Base-by-base conservation (phyloP, 163 green algal species). In the Chlorella variabilis region DNA sequence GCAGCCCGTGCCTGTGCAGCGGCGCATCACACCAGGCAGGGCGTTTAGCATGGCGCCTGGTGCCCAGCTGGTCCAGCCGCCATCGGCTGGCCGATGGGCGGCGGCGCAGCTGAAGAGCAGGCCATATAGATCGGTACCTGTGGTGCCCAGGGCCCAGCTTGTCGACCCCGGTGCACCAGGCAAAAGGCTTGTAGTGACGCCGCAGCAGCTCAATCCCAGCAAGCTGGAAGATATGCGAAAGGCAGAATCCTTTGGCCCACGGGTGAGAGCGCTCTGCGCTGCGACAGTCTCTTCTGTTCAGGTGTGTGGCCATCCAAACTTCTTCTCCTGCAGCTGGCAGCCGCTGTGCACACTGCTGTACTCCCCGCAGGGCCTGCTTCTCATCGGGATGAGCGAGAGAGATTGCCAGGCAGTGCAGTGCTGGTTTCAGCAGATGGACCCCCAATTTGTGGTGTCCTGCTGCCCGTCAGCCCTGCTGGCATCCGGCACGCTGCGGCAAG, bases 401-500 rank as follows among this genome's bases (percentile, higher is more conserved):
- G 74, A 79, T 27, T 78, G 65, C 54, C 20, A 18, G 20, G 41
- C 54, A 0, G 42, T 86, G 18, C 36, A 31, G 9, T 3, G 15
- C 38, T 86, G 81, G 81, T 79, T 86, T 31, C 15, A 54, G 1
- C 27, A 49, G 8, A 86, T 86, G 81, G 81, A 81, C 31, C 74
- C 81, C 0, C 74, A 65, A 25, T 75, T 84, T 62, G 38, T 56
- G 15, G 69, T 80, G 1, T 29, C 63, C 15, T 56, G 31, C 63
- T 82, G 76, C 63, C 63, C 76, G 0, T n/a, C 76, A 25, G 48
- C 45, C 15, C 61, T 82, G 63, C 63, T 76, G 76, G 33, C 59
- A 23, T 33, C 17, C 41, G 61, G 38, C 41, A 49, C 29, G 29
- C 75, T 81, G 41, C 41, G 54, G 27, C 36, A 69, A 27, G 73